A percentile compares a stretch with the other conserved stretches of the same genome.
Conservation (phyloP, 2,329 filamentous ascomycete species). For the Aureobasidium sp. region DNA sequence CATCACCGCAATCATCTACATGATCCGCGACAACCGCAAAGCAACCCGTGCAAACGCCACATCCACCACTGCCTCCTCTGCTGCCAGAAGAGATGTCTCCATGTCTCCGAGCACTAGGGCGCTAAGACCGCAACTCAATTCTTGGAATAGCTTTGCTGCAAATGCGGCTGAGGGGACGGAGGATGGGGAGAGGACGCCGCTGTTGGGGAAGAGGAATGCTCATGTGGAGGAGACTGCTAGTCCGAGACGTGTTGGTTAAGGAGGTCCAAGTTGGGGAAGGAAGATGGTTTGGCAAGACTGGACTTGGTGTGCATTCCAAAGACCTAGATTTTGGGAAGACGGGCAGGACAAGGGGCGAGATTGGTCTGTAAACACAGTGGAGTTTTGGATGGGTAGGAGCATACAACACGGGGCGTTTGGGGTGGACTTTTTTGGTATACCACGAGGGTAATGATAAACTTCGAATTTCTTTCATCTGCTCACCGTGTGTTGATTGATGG, state of each 20-base stretch:
- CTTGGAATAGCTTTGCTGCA: slow-evolving; percentile 1
- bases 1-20: slow-evolving; percentile 69
- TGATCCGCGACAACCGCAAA: slow-evolving; percentile 43
- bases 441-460: neutral
- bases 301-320: neutral
- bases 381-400: neutral
- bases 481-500: too few relatives aligned
- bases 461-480: too few relatives aligned
- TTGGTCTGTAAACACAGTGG: neutral
- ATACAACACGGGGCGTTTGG: neutral
- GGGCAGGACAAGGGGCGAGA: neutral
- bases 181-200: neutral
- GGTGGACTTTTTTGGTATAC: neutral
- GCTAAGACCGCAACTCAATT: neutral
- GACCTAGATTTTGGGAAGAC: neutral
- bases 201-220: neutral
- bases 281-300: neutral
- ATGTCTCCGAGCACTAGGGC: neutral
- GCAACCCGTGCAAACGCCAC: slow-evolving; percentile 21
- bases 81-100: neutral
- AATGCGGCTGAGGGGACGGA: neutral
- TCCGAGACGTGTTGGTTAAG: neutral
- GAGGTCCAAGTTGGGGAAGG: neutral
- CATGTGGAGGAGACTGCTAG: slow-evolving; percentile 6
- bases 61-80: neutral